Base-by-base conservation (phyloP, 352 stramenopile genomes). In the Globisporangium polare region DNA sequence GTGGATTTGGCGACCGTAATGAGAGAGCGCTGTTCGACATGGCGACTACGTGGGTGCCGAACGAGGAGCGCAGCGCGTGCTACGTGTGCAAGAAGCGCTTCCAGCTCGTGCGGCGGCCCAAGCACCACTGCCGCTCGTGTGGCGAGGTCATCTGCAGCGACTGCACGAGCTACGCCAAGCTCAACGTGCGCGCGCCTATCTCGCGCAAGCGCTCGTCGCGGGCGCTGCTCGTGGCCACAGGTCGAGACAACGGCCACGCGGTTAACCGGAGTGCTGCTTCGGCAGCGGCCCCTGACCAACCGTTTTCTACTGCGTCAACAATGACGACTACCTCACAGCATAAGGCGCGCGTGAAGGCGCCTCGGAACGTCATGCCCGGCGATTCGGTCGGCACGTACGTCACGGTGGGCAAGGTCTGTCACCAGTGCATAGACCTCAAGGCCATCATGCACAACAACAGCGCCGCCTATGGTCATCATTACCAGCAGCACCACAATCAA, bases 121-220 rank as follows among this genome's bases (percentile, higher is more conserved):
- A 87, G 33, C 82, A 93, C 47, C 82, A 93, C 63, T 93, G 82
- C 46, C 81, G 82, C 29, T 78, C 82, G 1, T 93, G 80, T 22
- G 80, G 80, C 39, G 80, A 90, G 73, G 71, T 88, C 22, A 88
- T 88, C 42, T 88, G 78, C 52, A 67, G 66, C 37, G 66, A 74
- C 1, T 88, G 78, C 61, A 81, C 71, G 39, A 78, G 75, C 61
- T 72, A 82, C 20, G 66, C 74, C 33, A 65, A 58, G 53, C 65
- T 86, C 17, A 79, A 74, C 52, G 74, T 83, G 4, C 72, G 69
- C 10, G n/a, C 59, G 39, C 15, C 43, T 10, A 35, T 66, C 26
- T n/a, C 45, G 1, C 39, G 33, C n/a, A 46, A 24, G 33, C 58
- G 50, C 26, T 54, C 49, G 27, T 54, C 49, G 27, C 49, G 29